Base-by-base conservation (phyloP, 768 basidiomycete genomes). In the Clavaria fumosa region DNA sequence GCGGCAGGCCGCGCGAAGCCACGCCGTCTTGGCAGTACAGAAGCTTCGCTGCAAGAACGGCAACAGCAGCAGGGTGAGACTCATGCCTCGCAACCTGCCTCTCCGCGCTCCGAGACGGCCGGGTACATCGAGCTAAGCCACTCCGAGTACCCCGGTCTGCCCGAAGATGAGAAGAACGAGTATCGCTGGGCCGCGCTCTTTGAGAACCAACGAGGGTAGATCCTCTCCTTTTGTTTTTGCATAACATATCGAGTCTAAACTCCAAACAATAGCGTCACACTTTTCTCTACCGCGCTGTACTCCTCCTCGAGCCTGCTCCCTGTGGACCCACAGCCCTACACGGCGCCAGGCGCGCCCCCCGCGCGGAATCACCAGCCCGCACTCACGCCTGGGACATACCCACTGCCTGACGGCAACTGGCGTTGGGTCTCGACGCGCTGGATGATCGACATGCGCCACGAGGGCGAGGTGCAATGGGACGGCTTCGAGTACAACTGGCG, bases 361-460 rank as follows among this genome's bases (percentile, higher is more conserved):
- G 54, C 55, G 37, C 64, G 63, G 17, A 57, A 60, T 7, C 54
- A 62, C 32, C 70, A 75, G 44, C 67, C 73, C 0, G 66, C 68
- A 3, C 61, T 79, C 34, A 63, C 73, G 5, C 64, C 82, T 4
- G 52, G 57, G 3, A 66, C 67, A 39, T 88, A 78, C 47, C 78
- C 78, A 6, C 66, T 86, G 18, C 83, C 83, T 2, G 79, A 85
- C 45, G 82, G 80, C 17, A 69, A 65, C 15, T 88, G 84, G 84
- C 67, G 59, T 36, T 88, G 83, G 83, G 72, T 84, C 1, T 82
- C 79, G 28, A 69, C 69, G 30, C 56, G 68, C 5, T 88, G 83
- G 83, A 80, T 86, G 79, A 72, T 86, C 41, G 84, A 88, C 59
- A 86, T 88, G 83, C 78, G 78, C 28, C 70, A 73, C 20, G 73